Evolutionary conservation across 192 early-diverging fungal genomes (phyloP), one percentile per base, ranked within the genome.

Genomic region (Coemansia sp.): DNA sequence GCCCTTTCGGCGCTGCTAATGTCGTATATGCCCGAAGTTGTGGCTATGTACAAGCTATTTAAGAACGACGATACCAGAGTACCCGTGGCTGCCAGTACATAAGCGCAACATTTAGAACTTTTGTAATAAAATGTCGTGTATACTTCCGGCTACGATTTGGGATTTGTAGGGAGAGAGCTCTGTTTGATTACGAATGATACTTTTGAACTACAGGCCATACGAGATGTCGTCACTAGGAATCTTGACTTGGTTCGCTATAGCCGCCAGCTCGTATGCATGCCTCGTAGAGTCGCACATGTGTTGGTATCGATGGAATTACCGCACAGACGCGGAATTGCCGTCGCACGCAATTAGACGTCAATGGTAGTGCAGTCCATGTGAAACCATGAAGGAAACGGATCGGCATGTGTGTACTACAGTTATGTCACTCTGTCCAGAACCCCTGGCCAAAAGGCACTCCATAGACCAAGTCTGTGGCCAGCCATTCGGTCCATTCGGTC

Each of bases 1-100:
- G 80, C 80, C 11, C n/a, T 74, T 35, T 74, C 72, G 0, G 63
- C 75, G 45, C 69, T 77, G 65, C 29, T 72, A 65, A 83, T 83
- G 75, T 61, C 75, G 1, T 83, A 77, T 33, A 73, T 77, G 74
- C 72, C 74, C 1, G 80, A 77, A 66, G 7, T 74, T 13, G 5
- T 83, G 2, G 65, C 65, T 4, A n/a, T 77, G 62, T 74, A 65
- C 51, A 75, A 40, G 21, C 36, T 61, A 6, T 34, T 37, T 17
- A 62, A 59, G 45, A 64, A 63, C 37, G 50, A 36, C 1, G 29
- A 9, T 17, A 39, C 36, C 36, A 36, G 59, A 36, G 45, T 31
- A 14, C 40, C 39, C 11, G 60, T 8, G 11, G 35, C 31, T 4
- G 59, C 37, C 16, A 61, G 53, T 31, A 56, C 53, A 33, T 33